Base-by-base conservation (phyloP, 2,329 filamentous ascomycete species). In the Aspergillus brasiliensis region DNA sequence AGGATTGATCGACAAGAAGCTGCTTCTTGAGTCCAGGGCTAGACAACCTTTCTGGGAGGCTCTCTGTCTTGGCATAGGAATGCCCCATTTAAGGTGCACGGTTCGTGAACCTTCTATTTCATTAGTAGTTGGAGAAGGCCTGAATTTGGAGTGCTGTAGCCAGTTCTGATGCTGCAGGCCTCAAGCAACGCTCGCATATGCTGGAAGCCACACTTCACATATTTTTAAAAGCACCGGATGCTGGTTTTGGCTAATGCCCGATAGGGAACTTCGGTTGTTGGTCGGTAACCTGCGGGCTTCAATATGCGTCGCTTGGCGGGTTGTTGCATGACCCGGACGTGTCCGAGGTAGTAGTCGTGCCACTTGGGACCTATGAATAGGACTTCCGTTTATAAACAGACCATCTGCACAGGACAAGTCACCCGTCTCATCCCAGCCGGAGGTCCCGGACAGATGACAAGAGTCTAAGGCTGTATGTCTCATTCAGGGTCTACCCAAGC, bases 401-500 rank as follows among this genome's bases (percentile, higher is more conserved):
- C 38, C 17, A 31, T n/a, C 38, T 55, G 25, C 52, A 31, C 38
- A 19, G 28, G 38, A 55, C 52, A 28, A 55, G 52, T 55, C 52
- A 55, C 38, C 52, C 42, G 51, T 7, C 17, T 17, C 21, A 11
- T 19, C 27, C 38, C 19, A n/a, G 37, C 40, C 55, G 55, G 55
- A 57, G 31, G 17, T 15, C 11, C 55, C 55, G 55, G 55, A 28
- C 48, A 38, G n/a, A 49, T 38, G 46, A 15, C 46, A 42, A 42
- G 31, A 15, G 46, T 55, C 55, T 51, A 57, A 42, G n/a, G 34
- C 46, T 51, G 55, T 51, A 57, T 57, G 55, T 57, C 55, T 57
- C 55, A 57, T 42, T 8, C 25, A 21, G 37, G 25, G 55, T 28
- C 55, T 23, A 23, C 21, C 15, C 34, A n/a, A n/a, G 46, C 21